These are phyloP conservation scores for Neurospora sp. DNA, from an alignment of 495 filamentous ascomycete genomes.

Conservation along the genomic window DNA sequence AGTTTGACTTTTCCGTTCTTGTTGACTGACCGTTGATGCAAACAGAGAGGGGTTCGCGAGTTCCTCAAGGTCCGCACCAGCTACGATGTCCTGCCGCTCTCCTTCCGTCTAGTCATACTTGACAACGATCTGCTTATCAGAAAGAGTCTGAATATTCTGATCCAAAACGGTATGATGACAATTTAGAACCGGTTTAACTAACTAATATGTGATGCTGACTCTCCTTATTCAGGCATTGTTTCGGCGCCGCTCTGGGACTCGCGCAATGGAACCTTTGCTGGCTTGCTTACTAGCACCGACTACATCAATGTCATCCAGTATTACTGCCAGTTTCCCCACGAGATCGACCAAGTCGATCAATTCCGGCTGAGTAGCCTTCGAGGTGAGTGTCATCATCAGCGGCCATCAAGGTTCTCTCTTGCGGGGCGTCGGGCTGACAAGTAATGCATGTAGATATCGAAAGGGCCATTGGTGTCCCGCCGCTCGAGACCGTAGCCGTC, in stretches of 20 bases:
- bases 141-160: constrained; percentile 90
- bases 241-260: constrained; percentile 98
- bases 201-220: constrained; percentile 10
- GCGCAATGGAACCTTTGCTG: constrained; percentile 84
- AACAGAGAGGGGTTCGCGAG: constrained; percentile 77
- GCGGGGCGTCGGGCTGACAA: constrained; percentile 6
- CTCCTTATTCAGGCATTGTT: constrained; percentile 65
- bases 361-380: constrained; percentile 88
- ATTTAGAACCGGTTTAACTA: no score
- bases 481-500: constrained; percentile 91
- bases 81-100: constrained; percentile 97
- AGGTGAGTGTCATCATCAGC: constrained; percentile 42
- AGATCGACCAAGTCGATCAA: constrained; percentile 79
- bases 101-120: constrained; percentile 90
- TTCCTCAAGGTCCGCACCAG: constrained; percentile 95
- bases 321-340: constrained; percentile 95
- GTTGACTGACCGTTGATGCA: constrained; percentile 8
- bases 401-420: not conserved
- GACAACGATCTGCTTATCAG: constrained; percentile 92
- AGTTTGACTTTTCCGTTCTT: not conserved
- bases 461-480: constrained; percentile 78
- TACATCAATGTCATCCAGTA: constrained; percentile 99
- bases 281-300: constrained; percentile 88
- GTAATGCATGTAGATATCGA: constrained; percentile 63
- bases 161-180: constrained; percentile 75